Percentiles rank a stretch among this genome's conserved stretches.
These are phyloP conservation scores for Pseudogymnoascus sp. DNA, from an alignment of 2,329 filamentous ascomycete genomes.

Conservation along the genomic window DNA sequence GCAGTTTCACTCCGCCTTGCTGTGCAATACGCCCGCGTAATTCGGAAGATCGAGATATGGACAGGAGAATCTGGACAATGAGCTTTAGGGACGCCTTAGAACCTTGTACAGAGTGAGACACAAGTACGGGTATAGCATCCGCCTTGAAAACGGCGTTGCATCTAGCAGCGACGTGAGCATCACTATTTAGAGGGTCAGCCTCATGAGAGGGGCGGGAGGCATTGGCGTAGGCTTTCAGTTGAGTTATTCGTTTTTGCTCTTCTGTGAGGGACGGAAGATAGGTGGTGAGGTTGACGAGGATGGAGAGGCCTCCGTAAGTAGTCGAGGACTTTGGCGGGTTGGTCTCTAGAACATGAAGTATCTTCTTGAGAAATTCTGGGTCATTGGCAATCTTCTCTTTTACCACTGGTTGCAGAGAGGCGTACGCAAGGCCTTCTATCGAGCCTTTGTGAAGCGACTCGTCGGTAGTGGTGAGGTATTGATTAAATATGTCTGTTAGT, in stretches of 20 bases:
- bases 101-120: conserved; percentile 65
- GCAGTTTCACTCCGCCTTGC: conserved; percentile 82
- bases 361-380: conserved; percentile 55
- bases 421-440: conserved; percentile 86
- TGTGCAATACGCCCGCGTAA: conserved; percentile 77
- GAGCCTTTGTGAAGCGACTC: conserved; percentile 57
- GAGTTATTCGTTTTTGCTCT: conserved; percentile 83
- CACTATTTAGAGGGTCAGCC: conserved; percentile 63
- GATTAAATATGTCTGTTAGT: conserved; percentile 56
- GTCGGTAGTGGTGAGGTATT: conserved; percentile 55
- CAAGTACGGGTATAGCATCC: conserved; percentile 67
- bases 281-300: conserved; percentile 75
- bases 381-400: conserved; percentile 75
- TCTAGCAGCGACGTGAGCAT: conserved; percentile 65
- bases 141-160: conserved; percentile 74
- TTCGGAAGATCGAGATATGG: conserved; percentile 65
- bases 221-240: conserved; percentile 91
- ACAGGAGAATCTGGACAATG: conserved; percentile 67
- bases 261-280: conserved; percentile 74
- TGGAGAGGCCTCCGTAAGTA: conserved; percentile 78
- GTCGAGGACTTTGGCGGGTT: conserved; percentile 58
- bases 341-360: conserved; percentile 56
- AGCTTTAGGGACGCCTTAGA: conserved; percentile 65
- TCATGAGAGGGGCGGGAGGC: conserved; percentile 60
- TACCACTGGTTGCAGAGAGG: conserved; percentile 75